These are phyloP conservation scores for Lachnellula hyalina DNA, from an alignment of 2,329 filamentous ascomycete genomes.

Conservation along the genomic window DNA sequence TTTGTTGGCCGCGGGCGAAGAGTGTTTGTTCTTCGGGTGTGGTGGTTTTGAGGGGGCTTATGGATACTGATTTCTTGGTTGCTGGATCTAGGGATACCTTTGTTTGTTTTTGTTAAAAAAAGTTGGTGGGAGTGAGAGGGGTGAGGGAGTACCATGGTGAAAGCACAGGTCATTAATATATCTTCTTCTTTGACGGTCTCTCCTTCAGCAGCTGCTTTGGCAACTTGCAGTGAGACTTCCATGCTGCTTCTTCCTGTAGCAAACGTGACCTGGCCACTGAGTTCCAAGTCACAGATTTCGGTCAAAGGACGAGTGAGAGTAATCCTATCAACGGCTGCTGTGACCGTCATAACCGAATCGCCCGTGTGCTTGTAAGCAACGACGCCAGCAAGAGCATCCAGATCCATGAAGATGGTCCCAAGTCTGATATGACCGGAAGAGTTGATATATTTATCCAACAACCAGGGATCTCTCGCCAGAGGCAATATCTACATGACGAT, in stretches of 20 bases:
- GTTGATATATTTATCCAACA: conserved; percentile 66
- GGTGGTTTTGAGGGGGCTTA: conserved; percentile 55
- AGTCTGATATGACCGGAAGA: conserved; percentile 60
- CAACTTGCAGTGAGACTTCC: conserved; percentile 65
- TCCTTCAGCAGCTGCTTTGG: conserved; percentile 53
- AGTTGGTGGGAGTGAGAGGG: background rate
- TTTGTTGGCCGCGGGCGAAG: conserved; percentile 58
- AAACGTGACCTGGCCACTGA: conserved; percentile 51
- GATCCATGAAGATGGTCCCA: conserved; percentile 54
- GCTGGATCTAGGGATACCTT: conserved; percentile 54
- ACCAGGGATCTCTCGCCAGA: conserved; percentile 62
- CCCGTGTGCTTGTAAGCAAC: conserved; percentile 66
- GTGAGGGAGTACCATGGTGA: conserved; percentile 56
- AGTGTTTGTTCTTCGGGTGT: conserved; percentile 57
- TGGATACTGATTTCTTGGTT: conserved; percentile 60
- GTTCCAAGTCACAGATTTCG: conserved; percentile 64
- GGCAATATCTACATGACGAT: conserved; percentile 47
- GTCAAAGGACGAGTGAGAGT: conserved; percentile 55
- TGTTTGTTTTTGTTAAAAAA: background rate
- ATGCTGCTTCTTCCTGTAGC: conserved; percentile 63
- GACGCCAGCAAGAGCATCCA: conserved; percentile 66
- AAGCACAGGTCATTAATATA: conserved; percentile 64
- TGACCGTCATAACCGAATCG: conserved; percentile 44
- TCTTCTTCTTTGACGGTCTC: conserved; percentile 51
- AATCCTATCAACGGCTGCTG: conserved; percentile 36